Base-by-base conservation (phyloP, 108 stramenopile species). In the Stephanodiscus triporus region DNA sequence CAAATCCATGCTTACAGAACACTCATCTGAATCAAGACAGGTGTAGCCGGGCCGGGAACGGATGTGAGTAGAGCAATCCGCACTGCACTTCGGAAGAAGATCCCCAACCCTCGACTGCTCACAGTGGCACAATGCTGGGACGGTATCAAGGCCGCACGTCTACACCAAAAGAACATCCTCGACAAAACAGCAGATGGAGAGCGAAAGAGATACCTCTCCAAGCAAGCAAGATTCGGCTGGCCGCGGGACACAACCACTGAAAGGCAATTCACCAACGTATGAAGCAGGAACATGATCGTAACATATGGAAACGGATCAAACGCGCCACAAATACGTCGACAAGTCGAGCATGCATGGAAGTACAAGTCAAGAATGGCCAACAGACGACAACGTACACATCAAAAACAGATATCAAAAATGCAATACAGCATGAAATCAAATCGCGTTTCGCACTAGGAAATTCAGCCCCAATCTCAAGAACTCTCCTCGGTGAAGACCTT, bases 291-390 rank as follows among this genome's bases (percentile, higher is more conserved):
- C 49, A 50, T 17, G 49, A 50, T 50, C 4, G 9, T 4, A 50
- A 50, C 9, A 50, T 50, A 50, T 50, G 49, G 49, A 50, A 50
- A 50, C 49, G 49, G 49, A 50, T 50, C 9, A 50, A 50, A 50
- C 4, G 49, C 2, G 49, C 9, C 4, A 36, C 36, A 4, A 36
- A 6, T 6, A 36, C 4, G 6, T 36, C 36, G 36, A 36, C 36
- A 4, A 6, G 36, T 6, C 36, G 36, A 36, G 6, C 36, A 6
- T 36, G 36, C 36, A 36, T 36, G 36, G 36, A 36, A 50, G 49
- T 50, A 4, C 49, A 50, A 50, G 49, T 50, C 49, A 9, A 4
- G 49, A 17, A 8, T 20, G 49, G n/a, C n/a, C n/a, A n/a, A n/a
- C n/a, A n/a, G n/a, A n/a, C n/a, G n/a, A 50, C 49, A 9, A 20